Conservation (phyloP, 176 grass and related monocot species). For the Avena insularis region DNA sequence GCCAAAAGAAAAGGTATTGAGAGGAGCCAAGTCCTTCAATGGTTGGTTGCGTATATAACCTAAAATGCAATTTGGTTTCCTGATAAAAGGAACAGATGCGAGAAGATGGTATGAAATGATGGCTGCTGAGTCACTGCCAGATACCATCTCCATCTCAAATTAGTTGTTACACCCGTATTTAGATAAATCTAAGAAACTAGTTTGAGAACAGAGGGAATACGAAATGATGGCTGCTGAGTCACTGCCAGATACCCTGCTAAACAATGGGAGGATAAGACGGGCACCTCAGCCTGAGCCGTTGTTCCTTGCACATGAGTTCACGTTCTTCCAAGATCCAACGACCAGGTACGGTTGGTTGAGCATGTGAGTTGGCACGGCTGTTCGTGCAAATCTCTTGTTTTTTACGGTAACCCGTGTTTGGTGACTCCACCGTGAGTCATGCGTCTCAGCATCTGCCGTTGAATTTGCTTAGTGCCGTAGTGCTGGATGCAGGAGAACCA, state of each 20-base stretch:
- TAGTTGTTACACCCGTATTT: too few relatives aligned
- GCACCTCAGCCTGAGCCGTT: slow-evolving; percentile 41
- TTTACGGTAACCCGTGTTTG: background rate
- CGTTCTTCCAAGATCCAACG: background rate
- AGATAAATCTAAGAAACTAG: too few relatives aligned
- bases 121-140: too few relatives aligned
- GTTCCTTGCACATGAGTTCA: background rate
- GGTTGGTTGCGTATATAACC: background rate
- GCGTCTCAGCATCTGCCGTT: background rate
- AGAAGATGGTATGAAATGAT: background rate
- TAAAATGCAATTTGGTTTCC: background rate
- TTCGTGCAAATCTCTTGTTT: background rate
- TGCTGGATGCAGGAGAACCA: too few relatives aligned
- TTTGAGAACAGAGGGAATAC: too few relatives aligned
- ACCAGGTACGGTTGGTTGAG: background rate
- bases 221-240: slow-evolving; percentile 24
- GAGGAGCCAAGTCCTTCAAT: too few relatives aligned
- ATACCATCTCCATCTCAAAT: too few relatives aligned
- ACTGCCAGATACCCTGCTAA: slow-evolving; percentile 8
- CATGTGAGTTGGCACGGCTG: background rate
- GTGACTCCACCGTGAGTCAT: background rate
- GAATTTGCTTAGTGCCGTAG: background rate
- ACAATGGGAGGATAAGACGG: slow-evolving; percentile 27
- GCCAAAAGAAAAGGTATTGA: too few relatives aligned
- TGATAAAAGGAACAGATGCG: background rate